phyloP scores from a whole-genome alignment of 106 monocot genomes.

The Dendrobium huoshanense region DNA sequence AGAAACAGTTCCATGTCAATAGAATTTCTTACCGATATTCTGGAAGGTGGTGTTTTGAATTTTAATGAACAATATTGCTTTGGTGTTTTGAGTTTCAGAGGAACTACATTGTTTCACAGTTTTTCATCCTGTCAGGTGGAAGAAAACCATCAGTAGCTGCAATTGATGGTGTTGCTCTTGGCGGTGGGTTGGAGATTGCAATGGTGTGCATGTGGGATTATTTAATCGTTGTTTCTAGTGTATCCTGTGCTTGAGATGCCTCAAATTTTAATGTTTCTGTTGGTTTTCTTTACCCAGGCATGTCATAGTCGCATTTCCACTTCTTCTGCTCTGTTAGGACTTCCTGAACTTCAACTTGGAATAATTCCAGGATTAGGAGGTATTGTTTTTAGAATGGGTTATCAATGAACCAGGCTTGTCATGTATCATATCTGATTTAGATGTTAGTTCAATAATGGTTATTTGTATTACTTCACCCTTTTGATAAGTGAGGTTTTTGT shows the following conservation, averaged over 20 bases:
- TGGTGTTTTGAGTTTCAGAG: background rate
- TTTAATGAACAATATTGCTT: background rate
- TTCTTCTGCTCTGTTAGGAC: slow-evolving; percentile 58
- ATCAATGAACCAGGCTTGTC: background rate
- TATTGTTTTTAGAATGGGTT: slow-evolving; percentile 13
- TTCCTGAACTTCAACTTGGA: slow-evolving; percentile 95
- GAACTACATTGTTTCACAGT: background rate
- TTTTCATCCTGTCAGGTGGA: slow-evolving; percentile 40
- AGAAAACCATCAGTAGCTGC: slow-evolving; percentile 93
- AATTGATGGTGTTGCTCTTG: slow-evolving; percentile 92
- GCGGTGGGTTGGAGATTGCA: slow-evolving; percentile 92
- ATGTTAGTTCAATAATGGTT: background rate
- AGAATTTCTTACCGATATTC: slow-evolving; percentile 66
- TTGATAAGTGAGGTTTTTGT: background rate
- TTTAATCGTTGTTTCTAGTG: background rate
- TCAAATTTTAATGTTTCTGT: background rate
- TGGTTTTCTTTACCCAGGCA: slow-evolving; percentile 34
- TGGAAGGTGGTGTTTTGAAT: slow-evolving; percentile 61
- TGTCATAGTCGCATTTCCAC: slow-evolving; percentile 91
- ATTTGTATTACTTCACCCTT: background rate
- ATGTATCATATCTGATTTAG: background rate
- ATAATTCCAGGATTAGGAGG: slow-evolving; percentile 97
- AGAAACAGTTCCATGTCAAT: slow-evolving; percentile 66
- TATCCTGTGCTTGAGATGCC: background rate
- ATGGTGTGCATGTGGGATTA: slow-evolving; percentile 49